Conservation (phyloP, 208 protist genomes). For the Phytomonas sp. region DNA sequence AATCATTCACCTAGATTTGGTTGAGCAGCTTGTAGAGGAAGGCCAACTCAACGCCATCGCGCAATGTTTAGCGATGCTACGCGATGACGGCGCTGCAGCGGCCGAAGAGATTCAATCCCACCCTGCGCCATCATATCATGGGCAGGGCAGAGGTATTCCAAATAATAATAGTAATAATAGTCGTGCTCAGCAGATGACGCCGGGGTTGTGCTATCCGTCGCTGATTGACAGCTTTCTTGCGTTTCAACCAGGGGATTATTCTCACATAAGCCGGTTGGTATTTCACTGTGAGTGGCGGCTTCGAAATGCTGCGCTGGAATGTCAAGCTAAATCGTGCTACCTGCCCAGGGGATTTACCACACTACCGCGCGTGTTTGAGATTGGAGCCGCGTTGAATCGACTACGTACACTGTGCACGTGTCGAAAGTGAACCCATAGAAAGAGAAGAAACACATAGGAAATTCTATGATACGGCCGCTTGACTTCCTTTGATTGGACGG, state of each 20-base stretch:
- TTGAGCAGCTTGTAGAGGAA: conserved; percentile 90
- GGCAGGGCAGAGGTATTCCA: background rate
- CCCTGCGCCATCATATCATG: background rate
- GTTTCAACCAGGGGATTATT: conserved; percentile 7
- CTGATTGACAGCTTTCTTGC: background rate
- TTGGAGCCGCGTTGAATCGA: conserved; percentile 86
- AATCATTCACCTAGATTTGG: conserved; percentile 55
- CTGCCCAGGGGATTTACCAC: conserved; percentile 62
- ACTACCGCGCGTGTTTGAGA: conserved; percentile 68
- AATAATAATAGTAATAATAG: background rate
- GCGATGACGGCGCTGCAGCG: conserved; percentile 24
- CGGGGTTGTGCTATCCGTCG: background rate
- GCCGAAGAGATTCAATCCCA: conserved; percentile 11
- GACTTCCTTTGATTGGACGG: background rate
- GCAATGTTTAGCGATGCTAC: conserved; percentile 64
- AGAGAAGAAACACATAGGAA: background rate
- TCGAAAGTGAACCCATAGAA: conserved; percentile 10
- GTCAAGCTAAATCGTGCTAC: conserved; percentile 51
- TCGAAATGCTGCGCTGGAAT: conserved; percentile 40
- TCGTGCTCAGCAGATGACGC: background rate
- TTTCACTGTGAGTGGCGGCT: conserved; percentile 31
- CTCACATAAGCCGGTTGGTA: conserved; percentile 14
- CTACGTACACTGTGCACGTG: conserved; percentile 52
- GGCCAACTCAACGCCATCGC: conserved; percentile 84
- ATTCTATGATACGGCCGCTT: background rate